These are phyloP conservation scores for Solanum peruvianum DNA, from an alignment of 257 asterid species.

Conservation along the genomic window DNA sequence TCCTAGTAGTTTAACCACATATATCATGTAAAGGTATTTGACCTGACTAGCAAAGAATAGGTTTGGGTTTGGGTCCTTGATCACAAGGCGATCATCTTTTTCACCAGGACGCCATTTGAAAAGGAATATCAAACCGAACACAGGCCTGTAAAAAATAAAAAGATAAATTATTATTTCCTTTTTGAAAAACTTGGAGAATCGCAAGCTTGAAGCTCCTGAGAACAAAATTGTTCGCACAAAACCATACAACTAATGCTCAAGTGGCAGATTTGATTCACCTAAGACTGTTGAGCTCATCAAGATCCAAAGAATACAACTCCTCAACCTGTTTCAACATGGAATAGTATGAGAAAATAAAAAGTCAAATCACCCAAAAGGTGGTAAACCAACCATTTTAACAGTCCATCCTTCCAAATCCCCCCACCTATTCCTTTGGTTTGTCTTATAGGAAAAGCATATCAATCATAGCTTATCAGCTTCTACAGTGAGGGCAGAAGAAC, in stretches of 20 bases:
- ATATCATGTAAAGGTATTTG: slow-evolving; percentile 3
- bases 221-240: not conserved
- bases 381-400: not conserved
- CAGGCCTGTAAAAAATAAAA: slow-evolving; percentile 43
- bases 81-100: slow-evolving; percentile 79
- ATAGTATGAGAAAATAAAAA: not conserved
- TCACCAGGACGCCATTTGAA: slow-evolving; percentile 99
- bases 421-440: not conserved
- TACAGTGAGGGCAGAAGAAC: not conserved
- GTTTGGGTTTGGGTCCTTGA: slow-evolving; percentile 88
- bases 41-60: slow-evolving; percentile 97
- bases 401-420: not conserved
- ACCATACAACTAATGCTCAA: not conserved
- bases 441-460: not conserved
- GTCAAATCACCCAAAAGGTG: not conserved
- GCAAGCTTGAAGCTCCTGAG: not conserved
- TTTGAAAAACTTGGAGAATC: not conserved
- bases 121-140: slow-evolving; percentile 88
- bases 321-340: slow-evolving; percentile 59
- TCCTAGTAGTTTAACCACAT: not conserved
- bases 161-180: not conserved
- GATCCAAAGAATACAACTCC: slow-evolving; percentile 92
- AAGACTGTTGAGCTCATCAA: slow-evolving; percentile 69
- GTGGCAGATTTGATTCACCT: slow-evolving; percentile 30
- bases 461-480: not conserved